These are phyloP conservation scores for Rhynchosporium agropyri DNA, from an alignment of 2,329 filamentous ascomycete species.

Conservation along the genomic window DNA sequence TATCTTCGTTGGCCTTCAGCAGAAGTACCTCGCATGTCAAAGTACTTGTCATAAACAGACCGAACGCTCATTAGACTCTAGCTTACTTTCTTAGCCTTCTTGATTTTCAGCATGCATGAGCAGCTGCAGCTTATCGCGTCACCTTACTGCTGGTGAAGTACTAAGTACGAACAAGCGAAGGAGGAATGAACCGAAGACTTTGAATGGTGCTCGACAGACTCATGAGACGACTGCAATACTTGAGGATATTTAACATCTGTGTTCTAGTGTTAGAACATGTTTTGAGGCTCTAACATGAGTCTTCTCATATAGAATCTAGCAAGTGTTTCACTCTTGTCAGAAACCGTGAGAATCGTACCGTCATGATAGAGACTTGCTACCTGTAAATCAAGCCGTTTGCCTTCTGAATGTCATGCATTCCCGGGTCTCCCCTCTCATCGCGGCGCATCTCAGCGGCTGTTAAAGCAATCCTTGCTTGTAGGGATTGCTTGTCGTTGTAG, in stretches of 20 bases:
- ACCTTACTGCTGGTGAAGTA: slow-evolving; percentile 7
- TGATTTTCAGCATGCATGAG: slow-evolving; percentile 15
- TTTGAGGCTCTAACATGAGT: slow-evolving; percentile 1
- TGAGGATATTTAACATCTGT: slow-evolving; percentile 1
- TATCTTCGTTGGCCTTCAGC: slow-evolving; percentile 16
- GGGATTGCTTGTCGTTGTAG: background rate
- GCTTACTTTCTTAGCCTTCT: background rate
- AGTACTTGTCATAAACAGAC: background rate
- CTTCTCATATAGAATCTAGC: background rate
- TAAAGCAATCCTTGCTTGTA: background rate
- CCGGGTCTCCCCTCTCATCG: background rate
- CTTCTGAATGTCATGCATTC: background rate
- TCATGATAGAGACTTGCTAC: no score
- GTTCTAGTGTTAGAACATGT: background rate
- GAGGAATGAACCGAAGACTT: background rate
- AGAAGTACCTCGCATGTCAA: slow-evolving; percentile 27
- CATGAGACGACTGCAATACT: background rate
- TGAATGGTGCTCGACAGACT: slow-evolving; percentile 12
- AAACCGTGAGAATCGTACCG: background rate
- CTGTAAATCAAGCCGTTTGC: background rate
- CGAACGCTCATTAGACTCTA: background rate
- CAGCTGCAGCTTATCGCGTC: slow-evolving; percentile 20
- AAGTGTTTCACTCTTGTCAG: background rate
- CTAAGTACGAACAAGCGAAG: background rate
- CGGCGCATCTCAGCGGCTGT: slow-evolving; percentile 10